These are phyloP conservation scores for Colletotrichum magnum DNA, from an alignment of 2,329 filamentous ascomycete genomes.

Conservation along the genomic window DNA sequence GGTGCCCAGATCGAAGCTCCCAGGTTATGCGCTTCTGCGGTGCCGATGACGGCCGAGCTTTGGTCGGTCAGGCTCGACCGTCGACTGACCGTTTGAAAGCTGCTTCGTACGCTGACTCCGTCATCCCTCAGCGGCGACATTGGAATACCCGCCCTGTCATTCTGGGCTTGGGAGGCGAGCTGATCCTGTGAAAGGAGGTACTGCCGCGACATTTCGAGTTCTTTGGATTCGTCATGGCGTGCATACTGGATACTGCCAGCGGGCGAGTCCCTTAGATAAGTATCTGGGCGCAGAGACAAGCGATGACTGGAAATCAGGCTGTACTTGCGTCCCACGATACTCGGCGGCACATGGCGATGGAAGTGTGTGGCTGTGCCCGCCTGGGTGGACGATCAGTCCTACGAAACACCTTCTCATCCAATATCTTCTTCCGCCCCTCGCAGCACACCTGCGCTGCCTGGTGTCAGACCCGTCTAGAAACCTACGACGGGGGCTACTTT, in stretches of 20 bases:
- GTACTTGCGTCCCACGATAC: neutral
- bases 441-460: neutral
- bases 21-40: neutral
- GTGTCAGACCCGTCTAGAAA: neutral
- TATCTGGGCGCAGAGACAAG: too few species aligned
- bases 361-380: neutral
- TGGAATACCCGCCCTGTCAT: neutral
- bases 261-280: too few species aligned
- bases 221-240: too few species aligned
- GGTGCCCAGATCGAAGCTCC: neutral
- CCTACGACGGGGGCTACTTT: neutral
- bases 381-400: neutral
- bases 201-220: neutral
- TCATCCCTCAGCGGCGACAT: neutral
- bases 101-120: neutral
- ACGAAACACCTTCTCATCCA: neutral
- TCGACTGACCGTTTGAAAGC: neutral
- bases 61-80: constrained; percentile 2
- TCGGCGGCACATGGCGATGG: neutral
- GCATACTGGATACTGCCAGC: too few species aligned
- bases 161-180: neutral
- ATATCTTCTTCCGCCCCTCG: neutral
- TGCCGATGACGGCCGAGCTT: neutral
- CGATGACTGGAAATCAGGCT: neutral
- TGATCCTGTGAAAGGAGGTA: neutral